Evolutionary conservation across 1,139 yeast genomes (phyloP).

Genomic region (Wickerhamomyces sp.): DNA sequence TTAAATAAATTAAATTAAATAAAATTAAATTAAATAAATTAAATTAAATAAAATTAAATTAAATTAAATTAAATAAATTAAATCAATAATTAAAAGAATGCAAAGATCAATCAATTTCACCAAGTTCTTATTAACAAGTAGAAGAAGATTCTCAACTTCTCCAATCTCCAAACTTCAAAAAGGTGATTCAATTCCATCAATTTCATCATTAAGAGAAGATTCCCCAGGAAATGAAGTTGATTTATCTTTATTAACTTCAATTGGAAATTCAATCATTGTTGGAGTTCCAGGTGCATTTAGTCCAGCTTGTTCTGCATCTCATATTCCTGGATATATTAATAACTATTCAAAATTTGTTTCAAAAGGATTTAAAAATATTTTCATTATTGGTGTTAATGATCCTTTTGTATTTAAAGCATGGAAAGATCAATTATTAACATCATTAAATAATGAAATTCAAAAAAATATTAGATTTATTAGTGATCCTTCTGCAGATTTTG

Average conservation of each 20-base stretch:
- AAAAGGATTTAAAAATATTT: slow-evolving; percentile 58
- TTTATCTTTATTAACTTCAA: slow-evolving; percentile 48
- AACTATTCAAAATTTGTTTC: slow-evolving; percentile 45
- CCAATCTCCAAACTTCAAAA: slow-evolving; percentile 31
- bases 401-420: slow-evolving; percentile 82
- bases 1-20: too few species aligned
- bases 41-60: too few species aligned
- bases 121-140: slow-evolving; percentile 10
- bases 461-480: slow-evolving; percentile 55
- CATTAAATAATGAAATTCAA: background rate
- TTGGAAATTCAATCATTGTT: slow-evolving; percentile 51
- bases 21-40: too few species aligned
- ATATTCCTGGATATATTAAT: slow-evolving; percentile 73
- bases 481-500: slow-evolving; percentile 71
- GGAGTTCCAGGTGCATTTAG: slow-evolving; percentile 94
- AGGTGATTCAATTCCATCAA: slow-evolving; percentile 58
- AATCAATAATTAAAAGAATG: too few species aligned
- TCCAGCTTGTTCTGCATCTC: slow-evolving; percentile 76
- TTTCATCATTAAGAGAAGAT: slow-evolving; percentile 48
- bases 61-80: too few species aligned
- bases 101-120: background rate
- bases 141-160: slow-evolving; percentile 30
- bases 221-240: slow-evolving; percentile 66
- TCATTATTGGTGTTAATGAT: slow-evolving; percentile 78
- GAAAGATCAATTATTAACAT: slow-evolving; percentile 37